Conservation (phyloP, 768 basidiomycete genomes). For the Psilocybe azurescens region DNA sequence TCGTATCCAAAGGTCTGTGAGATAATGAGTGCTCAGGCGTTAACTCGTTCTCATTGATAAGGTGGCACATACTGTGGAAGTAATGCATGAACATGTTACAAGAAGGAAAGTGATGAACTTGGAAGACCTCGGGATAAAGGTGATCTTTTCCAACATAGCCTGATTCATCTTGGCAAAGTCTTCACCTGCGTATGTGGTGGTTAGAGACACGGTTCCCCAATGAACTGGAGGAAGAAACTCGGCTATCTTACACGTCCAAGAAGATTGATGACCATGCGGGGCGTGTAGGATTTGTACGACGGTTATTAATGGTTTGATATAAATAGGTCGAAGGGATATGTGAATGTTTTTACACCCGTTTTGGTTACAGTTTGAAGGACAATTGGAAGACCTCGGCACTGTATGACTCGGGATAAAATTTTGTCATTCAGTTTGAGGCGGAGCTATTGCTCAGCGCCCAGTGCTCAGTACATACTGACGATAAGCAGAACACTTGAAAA, state of each 20-base stretch:
- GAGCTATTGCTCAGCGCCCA: too few relatives aligned
- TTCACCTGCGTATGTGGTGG: neutral
- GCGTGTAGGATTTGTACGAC: neutral
- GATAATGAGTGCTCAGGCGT: neutral
- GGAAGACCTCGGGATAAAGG: slow-evolving; percentile 15
- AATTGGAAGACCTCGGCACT: too few relatives aligned
- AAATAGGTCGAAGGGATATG: neutral
- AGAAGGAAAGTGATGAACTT: slow-evolving; percentile 18
- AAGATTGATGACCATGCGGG: neutral
- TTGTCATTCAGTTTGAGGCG: too few relatives aligned
- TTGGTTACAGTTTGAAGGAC: too few relatives aligned
- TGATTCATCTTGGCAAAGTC: slow-evolving; percentile 12
- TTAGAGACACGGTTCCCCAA: neutral
- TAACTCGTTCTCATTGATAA: neutral
- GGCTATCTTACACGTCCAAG: neutral
- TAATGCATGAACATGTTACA: slow-evolving; percentile 22
- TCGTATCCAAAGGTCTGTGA: slow-evolving; percentile 22
- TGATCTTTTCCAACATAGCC: slow-evolving; percentile 5
- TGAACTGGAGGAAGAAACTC: neutral
- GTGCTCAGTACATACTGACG: too few relatives aligned
- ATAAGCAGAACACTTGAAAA: too few relatives aligned
- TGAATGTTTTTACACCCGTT: too few relatives aligned
- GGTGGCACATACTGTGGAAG: slow-evolving; percentile 16
- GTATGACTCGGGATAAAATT: too few relatives aligned
- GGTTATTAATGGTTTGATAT: neutral